Conservation (phyloP, 331 rosid species). For the Stylosanthes scabra region DNA sequence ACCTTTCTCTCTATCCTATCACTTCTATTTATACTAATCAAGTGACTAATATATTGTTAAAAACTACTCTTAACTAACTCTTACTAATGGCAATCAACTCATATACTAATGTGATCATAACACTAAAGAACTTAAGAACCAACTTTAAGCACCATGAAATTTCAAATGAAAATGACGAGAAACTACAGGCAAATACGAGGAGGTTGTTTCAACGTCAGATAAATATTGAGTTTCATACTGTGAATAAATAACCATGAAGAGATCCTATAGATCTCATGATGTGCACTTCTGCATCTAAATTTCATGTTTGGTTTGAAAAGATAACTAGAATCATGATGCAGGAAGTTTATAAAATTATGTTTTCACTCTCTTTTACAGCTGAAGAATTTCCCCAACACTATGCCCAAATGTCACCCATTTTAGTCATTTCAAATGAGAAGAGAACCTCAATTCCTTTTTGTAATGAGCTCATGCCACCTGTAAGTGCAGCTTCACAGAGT, state of each 20-base stretch:
- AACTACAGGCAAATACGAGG: slow-evolving; percentile 27
- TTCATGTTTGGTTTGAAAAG: background rate
- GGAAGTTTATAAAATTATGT: background rate
- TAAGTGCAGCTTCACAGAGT: slow-evolving; percentile 8
- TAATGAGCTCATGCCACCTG: background rate
- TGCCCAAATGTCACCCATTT: slow-evolving; percentile 10
- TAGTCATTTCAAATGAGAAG: slow-evolving; percentile 26
- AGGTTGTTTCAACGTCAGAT: slow-evolving; percentile 18
- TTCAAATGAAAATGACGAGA: slow-evolving; percentile 38
- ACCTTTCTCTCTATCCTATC: too few relatives aligned
- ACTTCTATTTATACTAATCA: too few relatives aligned
- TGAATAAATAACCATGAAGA: slow-evolving; percentile 8
- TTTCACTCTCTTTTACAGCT: background rate
- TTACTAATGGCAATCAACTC: too few relatives aligned
- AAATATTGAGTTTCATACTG: slow-evolving; percentile 9
- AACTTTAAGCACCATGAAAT: slow-evolving; percentile 28
- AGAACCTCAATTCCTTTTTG: background rate
- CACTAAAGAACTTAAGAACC: background rate
- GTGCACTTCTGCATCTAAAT: background rate
- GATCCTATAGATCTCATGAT: slow-evolving; percentile 2
- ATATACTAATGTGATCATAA: too few relatives aligned
- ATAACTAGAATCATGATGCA: slow-evolving; percentile 1
- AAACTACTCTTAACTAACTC: too few relatives aligned
- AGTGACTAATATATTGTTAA: too few relatives aligned
- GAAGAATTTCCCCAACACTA: background rate